Base-by-base conservation (phyloP, 768 basidiomycete species). In the Boletellus sp. region DNA sequence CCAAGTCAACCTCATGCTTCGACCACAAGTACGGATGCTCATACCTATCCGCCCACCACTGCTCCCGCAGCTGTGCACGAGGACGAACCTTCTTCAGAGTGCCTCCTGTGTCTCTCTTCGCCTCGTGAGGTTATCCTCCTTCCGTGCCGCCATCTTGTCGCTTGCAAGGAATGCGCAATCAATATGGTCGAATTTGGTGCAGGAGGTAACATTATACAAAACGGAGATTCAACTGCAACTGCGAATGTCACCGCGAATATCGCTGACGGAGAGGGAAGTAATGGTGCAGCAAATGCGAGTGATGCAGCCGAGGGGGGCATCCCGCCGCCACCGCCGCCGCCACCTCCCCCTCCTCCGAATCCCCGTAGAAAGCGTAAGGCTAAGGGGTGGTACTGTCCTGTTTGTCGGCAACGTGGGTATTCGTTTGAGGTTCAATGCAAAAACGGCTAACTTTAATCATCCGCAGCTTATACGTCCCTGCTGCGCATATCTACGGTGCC, bases 101-200 rank as follows among this genome's bases (percentile, higher is more conserved):
- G 94, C 71, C 82, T 97, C 11, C 75, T 97, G 31, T 97, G 94
- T 61, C 79, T 97, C 38, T 89, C 87, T 3, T 84, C 85, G 0
- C 87, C 92, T 1, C 80, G 91, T 42, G 91, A 95, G 62, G 94
- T 97, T 36, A 91, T 97, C 7, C 80, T 97, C 12, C 79, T 96
- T 6, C 94, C 94, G 0, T 97, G 94, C 66, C 74, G 94, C 41
- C 94, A 97, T 70, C 78, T 97, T 26, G 94, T 97, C 50, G 94
- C 94, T 5, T 97, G 94, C 73, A 85, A 89, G 61, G 94, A 95
- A 40, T 97, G 94, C 62, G 94, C 94, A 1, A 70, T 96, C 45
- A 95, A 95, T 64, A 97, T 97, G 94, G 86, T 97, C 42, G 94
- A 97, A 67, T 97, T 93, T 65, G 94, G 94, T 24, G 94, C 94